Evolutionary conservation across 805 yeast genomes (phyloP).

Genomic region (Lipomyces starkeyi): DNA sequence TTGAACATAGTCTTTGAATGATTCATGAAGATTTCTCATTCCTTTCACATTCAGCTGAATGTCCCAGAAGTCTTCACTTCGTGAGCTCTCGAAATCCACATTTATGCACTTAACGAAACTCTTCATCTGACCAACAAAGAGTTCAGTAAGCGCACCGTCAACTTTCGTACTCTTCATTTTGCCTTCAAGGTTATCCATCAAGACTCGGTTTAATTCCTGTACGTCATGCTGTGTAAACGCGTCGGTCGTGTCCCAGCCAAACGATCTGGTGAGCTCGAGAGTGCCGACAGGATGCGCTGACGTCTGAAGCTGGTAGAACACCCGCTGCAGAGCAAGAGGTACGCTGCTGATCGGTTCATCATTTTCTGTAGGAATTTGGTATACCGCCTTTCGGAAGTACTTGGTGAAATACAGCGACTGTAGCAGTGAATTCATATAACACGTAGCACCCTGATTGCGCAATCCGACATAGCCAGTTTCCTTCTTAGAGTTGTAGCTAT

Average conservation of each 20-base stretch:
- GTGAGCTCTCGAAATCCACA: slow-evolving; percentile 89
- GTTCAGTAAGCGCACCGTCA: slow-evolving; percentile 73
- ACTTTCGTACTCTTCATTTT: slow-evolving; percentile 89
- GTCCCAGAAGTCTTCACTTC: slow-evolving; percentile 97
- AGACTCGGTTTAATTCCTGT: slow-evolving; percentile 90
- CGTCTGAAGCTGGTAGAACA: slow-evolving; percentile 79
- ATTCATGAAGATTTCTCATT: slow-evolving; percentile 68
- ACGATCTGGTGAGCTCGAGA: slow-evolving; percentile 81
- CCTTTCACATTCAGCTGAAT: slow-evolving; percentile 93
- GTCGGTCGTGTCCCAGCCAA: slow-evolving; percentile 97
- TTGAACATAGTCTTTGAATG: slow-evolving; percentile 86
- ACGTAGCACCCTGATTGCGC: slow-evolving; percentile 97
- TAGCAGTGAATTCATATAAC: slow-evolving; percentile 88
- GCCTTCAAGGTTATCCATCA: slow-evolving; percentile 91
- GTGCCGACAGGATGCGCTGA: slow-evolving; percentile 83
- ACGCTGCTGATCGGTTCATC: slow-evolving; percentile 64
- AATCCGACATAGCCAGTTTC: slow-evolving; percentile 92
- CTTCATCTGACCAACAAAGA: slow-evolving; percentile 97
- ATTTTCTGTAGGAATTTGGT: slow-evolving; percentile 81
- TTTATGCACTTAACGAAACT: slow-evolving; percentile 90
- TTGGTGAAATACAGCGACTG: slow-evolving; percentile 91
- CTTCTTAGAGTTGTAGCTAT: slow-evolving; percentile 75
- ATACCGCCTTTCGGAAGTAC: slow-evolving; percentile 81
- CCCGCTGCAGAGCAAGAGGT: slow-evolving; percentile 82
- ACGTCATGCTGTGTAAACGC: slow-evolving; percentile 98